Base-by-base conservation (phyloP, 768 basidiomycete genomes). In the Calocybe indica region DNA sequence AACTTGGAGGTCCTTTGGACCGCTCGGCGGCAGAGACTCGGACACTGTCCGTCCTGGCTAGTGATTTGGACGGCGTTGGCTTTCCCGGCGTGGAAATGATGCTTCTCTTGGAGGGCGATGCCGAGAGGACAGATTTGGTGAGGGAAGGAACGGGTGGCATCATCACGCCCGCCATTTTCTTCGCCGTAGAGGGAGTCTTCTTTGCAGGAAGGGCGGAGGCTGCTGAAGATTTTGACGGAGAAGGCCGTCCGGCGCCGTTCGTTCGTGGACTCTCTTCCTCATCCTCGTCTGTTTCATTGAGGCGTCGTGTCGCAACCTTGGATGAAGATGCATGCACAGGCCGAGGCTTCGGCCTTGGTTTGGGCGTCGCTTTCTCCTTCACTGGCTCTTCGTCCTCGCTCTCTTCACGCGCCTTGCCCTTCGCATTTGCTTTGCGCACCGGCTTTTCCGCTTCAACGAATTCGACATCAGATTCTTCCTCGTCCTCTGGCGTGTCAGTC, bases 381-480 rank as follows among this genome's bases (percentile, higher is more conserved):
- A 52, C 46, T 7, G 51, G 49, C 39, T 51, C 49, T n/a, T 52
- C 60, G 1, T 46, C 42, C 42, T 30, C 46, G 6, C 49, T 51
- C 11, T 58, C 53, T 50, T 30, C 39, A 28, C 28, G 57, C 6
- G n/a, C 2, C 14, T 7, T 31, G 5, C 9, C 38, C 29, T 48
- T 47, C 1, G 47, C 34, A 14, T 52, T 52, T 4, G 9, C 44
- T 43, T 48, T 49, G 35, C 36, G 36, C 12, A n/a, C 48, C 9
- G 43, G 48, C 48, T 40, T 57, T 39, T 54, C 52, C 10, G 49
- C 46, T 10, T 48, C 49, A 11, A 46, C 32, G 33, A 55, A 52
- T 32, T 55, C 59, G 3, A 51, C 48, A 30, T 57, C 59, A 29
- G 36, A 49, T 31, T 36, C 53, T 0, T 48, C 48, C 35, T 55